Evolutionary conservation across 768 basidiomycete genomes (phyloP), one percentile per base, ranked within the genome.

Genomic region (Chalciporus sphaerocephalus): DNA sequence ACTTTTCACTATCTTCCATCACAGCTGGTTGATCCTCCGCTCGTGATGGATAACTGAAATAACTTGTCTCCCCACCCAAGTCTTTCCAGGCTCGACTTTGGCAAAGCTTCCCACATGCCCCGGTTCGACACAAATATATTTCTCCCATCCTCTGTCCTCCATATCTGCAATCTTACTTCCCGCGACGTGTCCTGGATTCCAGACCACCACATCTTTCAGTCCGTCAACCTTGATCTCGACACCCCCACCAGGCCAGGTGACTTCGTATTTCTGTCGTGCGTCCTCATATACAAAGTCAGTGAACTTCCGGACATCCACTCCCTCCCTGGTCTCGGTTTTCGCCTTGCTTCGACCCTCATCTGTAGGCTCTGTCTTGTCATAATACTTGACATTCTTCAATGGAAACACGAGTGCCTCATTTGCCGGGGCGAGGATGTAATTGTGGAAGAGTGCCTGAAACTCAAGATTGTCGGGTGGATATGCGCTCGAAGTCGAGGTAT

Each of bases 361-460:
- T 0, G 71, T 74, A 5, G 65, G 44, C 57, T 83, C 84, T 3
- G 83, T 85, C 71, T 98, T 99, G 64, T 98, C 93, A 50, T 78
- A 80, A 60, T 85, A 97, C 6, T 48, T 62, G 13, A 83, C 59
- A 23, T 82, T 76, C 56, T 81, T 73, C 25, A 95, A 73, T 6
- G 88, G 78, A 7, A 72, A 71, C 51, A 92, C 72, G 3, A 75
- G 64, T n/a, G 81, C 80, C 4, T 79, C 56, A 47, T 76, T 65
- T 13, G 82, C 68, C 36, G 85, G 80, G 36, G 80, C 79, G 9
- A 76, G 77, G 53, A 96, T 76, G 68, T 99, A 99, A 39, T 80
- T 92, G 67, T 99, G 96, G 43, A 99, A 76, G 36, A 98, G 74
- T 2, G 92, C 87, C 64, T 99, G 96, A 72, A 95, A 98, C 60